These are phyloP conservation scores for Cylindrotheca fusiformis DNA, from an alignment of 108 stramenopile species.

Conservation along the genomic window DNA sequence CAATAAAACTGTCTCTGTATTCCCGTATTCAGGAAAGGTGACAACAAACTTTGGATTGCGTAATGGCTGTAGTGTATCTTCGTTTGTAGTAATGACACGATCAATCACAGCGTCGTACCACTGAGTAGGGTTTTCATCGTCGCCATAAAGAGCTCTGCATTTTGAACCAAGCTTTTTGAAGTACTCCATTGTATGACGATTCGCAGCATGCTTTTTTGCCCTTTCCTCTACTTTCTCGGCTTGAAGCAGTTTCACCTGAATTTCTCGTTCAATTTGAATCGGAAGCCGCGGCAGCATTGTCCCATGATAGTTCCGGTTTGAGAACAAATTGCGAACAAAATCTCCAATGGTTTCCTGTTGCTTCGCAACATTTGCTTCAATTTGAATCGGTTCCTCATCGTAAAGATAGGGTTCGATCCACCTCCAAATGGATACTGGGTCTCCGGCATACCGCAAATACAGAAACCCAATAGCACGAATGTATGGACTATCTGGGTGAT, in stretches of 20 bases:
- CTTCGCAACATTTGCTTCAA: constrained; percentile 29
- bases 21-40: constrained; percentile 95
- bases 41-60: constrained; percentile 84
- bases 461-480: constrained; percentile 94
- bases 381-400: constrained; percentile 78
- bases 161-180: constrained; percentile 68
- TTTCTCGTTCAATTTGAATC: constrained; percentile 82
- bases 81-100: constrained; percentile 66
- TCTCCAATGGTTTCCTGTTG: constrained; percentile 64
- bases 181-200: constrained; percentile 58
- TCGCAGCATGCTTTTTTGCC: constrained; percentile 63
- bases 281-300: constrained; percentile 94
- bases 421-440: constrained; percentile 76
- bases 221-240: constrained; percentile 86
- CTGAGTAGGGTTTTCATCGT: constrained; percentile 92
- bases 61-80: constrained; percentile 45
- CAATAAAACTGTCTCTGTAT: constrained; percentile 82
- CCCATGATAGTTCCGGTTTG: constrained; percentile 86
- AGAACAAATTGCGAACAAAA: constrained; percentile 71
- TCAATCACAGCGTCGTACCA: constrained; percentile 97
- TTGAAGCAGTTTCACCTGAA: constrained; percentile 89
- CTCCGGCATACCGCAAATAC: constrained; percentile 90
- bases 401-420: constrained; percentile 91
- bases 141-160: constrained; percentile 90
- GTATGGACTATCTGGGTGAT: constrained; percentile 87